A percentile compares a stretch with the other conserved stretches of the same genome.
Evolutionary conservation across 2,329 filamentous ascomycete genomes (phyloP).

Genomic region (Epichloe bromicola): DNA sequence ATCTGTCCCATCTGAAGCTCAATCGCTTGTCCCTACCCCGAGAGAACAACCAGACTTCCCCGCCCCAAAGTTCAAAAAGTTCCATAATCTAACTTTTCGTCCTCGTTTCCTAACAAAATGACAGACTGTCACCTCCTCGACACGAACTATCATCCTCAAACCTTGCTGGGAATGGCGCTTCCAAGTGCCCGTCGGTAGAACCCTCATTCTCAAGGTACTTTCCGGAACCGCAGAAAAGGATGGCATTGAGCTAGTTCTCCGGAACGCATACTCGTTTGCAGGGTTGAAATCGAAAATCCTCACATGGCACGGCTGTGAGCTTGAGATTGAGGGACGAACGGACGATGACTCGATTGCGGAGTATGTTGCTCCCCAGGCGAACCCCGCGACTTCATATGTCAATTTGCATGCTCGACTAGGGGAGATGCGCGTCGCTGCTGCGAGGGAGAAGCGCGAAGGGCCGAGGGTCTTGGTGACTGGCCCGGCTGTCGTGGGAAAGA

Average conservation of each 20-base stretch:
- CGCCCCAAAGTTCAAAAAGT: background rate
- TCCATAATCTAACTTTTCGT: background rate
- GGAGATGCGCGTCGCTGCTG: constrained; percentile 55
- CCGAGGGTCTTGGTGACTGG: constrained; percentile 81
- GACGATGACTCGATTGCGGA: constrained; percentile 45
- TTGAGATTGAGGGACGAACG: constrained; percentile 59
- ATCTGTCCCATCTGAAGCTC: background rate
- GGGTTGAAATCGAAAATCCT: constrained; percentile 78
- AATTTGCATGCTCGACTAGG: constrained; percentile 85
- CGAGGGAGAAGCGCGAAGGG: constrained; percentile 36
- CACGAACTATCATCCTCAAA: constrained; percentile 38
- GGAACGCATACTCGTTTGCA: constrained; percentile 67
- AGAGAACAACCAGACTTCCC: too few species aligned
- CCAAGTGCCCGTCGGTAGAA: constrained; percentile 43
- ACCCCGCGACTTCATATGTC: constrained; percentile 64
- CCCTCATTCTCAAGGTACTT: constrained; percentile 46
- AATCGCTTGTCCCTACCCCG: background rate
- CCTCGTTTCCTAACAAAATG: background rate
- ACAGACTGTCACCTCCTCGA: constrained; percentile 25
- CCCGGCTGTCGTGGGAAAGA: constrained; percentile 69
- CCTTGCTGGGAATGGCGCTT: constrained; percentile 69
- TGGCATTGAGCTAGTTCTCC: constrained; percentile 79
- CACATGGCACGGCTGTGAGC: constrained; percentile 79
- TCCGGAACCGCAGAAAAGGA: constrained; percentile 85
- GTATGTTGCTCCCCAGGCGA: constrained; percentile 58